phyloP scores from a whole-genome alignment of 1,284 basidiomycete species.

The Moesziomyces antarcticus region DNA sequence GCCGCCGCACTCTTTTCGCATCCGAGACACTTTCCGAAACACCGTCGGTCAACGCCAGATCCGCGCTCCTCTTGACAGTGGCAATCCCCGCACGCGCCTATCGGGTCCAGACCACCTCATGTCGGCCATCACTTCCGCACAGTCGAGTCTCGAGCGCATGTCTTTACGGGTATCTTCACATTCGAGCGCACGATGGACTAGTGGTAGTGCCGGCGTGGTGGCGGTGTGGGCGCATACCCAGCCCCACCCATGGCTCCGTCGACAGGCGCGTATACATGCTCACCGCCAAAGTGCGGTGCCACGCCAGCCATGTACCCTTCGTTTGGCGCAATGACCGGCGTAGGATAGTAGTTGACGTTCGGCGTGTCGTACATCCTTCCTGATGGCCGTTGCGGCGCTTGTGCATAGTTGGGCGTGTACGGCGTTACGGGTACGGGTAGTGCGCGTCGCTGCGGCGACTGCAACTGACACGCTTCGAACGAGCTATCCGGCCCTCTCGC shows the following conservation, averaged over 20 bases:
- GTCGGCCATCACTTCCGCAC: background rate
- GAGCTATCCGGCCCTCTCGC: slow-evolving; percentile 3
- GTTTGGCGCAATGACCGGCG: slow-evolving; percentile 22
- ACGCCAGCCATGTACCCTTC: background rate
- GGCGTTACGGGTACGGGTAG: slow-evolving; percentile 18
- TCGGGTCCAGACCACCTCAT: no score
- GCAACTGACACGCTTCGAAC: slow-evolving; percentile 21
- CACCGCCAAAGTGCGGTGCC: background rate
- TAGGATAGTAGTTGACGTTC: slow-evolving; percentile 38
- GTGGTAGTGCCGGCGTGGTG: background rate
- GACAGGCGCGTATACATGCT: background rate
- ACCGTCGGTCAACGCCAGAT: background rate
- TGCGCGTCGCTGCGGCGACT: slow-evolving; percentile 21
- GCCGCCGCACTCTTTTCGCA: background rate
- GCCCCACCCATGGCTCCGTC: background rate
- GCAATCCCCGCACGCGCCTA: no score
- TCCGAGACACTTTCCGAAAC: background rate
- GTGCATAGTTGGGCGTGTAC: slow-evolving; percentile 32
- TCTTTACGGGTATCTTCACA: background rate
- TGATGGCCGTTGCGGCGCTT: slow-evolving; percentile 14
- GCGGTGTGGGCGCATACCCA: background rate
- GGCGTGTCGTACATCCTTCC: slow-evolving; percentile 39
- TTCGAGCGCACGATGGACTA: no score
- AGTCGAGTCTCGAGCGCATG: background rate
- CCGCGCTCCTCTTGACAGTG: background rate